Evolutionary conservation across 768 basidiomycete genomes (phyloP).

Genomic region (Kwoniella bestiolae): DNA sequence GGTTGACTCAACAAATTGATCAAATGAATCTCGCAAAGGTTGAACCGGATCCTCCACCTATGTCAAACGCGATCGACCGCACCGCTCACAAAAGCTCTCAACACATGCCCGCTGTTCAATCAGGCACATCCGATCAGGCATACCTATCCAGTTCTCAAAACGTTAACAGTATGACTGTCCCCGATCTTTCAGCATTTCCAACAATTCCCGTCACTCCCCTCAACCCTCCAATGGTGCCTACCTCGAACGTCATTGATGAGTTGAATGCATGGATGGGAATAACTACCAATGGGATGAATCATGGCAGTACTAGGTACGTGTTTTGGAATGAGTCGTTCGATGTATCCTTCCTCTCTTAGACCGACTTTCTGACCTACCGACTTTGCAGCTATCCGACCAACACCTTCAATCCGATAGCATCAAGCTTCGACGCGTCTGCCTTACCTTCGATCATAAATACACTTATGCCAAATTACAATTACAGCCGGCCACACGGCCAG

Average conservation of each 20-base stretch:
- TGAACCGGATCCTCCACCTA: not conserved
- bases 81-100: not conserved
- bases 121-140: not conserved
- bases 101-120: not conserved
- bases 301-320: not conserved
- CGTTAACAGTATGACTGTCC: not conserved
- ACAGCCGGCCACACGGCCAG: too few relatives aligned
- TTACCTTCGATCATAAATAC: constrained; percentile 1
- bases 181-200: not conserved
- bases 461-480: not conserved
- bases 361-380: not conserved
- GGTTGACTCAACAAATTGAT: not conserved
- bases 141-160: not conserved
- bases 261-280: constrained; percentile 5
- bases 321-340: not conserved
- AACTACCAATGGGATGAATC: not conserved
- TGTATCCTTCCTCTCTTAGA: not conserved
- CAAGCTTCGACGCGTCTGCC: constrained; percentile 1
- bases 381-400: not conserved
- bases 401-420: constrained; percentile 1
- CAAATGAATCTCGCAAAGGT: not conserved
- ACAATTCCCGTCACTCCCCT: not conserved
- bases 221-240: not conserved
- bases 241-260: not conserved
- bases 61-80: too few relatives aligned